Evolutionary conservation across 306 rosid genomes (phyloP), one percentile per base, ranked within the genome.

Genomic region (Begonia peltatifolia): DNA sequence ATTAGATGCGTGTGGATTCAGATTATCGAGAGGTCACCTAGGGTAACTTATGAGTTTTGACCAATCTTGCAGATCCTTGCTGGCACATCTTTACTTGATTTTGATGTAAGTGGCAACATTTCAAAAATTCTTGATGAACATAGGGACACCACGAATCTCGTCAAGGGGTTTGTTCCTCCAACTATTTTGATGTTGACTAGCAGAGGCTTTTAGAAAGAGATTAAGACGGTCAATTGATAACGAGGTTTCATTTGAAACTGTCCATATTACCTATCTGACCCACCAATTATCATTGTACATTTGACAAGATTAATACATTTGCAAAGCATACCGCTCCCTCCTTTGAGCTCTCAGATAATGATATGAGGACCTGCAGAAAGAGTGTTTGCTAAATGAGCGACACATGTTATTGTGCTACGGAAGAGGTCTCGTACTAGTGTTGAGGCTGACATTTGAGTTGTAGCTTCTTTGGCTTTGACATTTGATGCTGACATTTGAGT

Each of bases 301-400:
- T 68, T 87, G 78, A 78, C 68, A 86, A 75, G 86, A 86, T 77
- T 64, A 67, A 70, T 58, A 78, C 76, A 66, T 81, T 77, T 60
- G 70, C 69, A 54, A 86, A 83, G 73, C 82, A 71, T 74, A 79
- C 79, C 54, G 75, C 88, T 92, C 44, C 78, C 87, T 44, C 73
- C 94, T 11, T 64, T 76, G 57, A 78, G 76, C 68, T 93, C 99
- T 5, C 85, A 92, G 18, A 77, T 86, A 65, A 48, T 92, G 52
- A 74, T 92, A 69, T 86, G 96, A 50, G 99, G 99, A 60, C 96
- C 99, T 13, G 68, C 95, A 71, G 99, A 90, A 55, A 75, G 74
- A 47, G 57, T 74, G 50, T 71, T 90, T 64, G 52, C 77, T 5
- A 81, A 92, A 70, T 75, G 96, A 62, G 69, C 75, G 50, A 48